Base-by-base conservation (phyloP, 1,284 basidiomycete genomes). In the Ganoderma meredithae region DNA sequence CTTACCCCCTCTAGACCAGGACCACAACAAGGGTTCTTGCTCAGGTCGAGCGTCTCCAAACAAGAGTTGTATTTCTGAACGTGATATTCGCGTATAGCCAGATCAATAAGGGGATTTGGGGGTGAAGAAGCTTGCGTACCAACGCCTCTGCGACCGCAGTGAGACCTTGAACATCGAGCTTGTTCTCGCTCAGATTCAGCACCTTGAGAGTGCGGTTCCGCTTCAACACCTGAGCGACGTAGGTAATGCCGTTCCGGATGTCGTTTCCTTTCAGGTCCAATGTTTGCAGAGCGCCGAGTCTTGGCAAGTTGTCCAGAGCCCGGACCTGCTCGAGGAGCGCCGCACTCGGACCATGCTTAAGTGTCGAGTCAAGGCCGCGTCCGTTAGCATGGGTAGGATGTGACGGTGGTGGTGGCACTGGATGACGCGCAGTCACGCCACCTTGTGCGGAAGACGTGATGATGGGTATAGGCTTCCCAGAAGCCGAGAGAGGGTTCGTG, bases 141-240 rank as follows among this genome's bases (percentile, higher is more conserved):
- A 99, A 81, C 15, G 96, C 94, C 79, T 99, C 97, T 0, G 96
- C 96, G 15, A 99, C 84, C 0, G 87, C 83, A 0, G 93, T 89
- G 15, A 99, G 84, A 58, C 95, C 95, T 9, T 87, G 82, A 1
- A 95, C 86, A 68, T 97, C 96, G 25, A 99, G 89, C 78, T 93
- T 95, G 80, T 99, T 99, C 77, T 99, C 96, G 76, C 93, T 93
- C 60, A 99, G 81, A 78, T 98, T 99, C 40, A 98, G 86, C 15
- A 98, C 93, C 78, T 97, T 97, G 47, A 99, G 84, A 1, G 97
- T 99, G 39, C 96, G 86, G 79, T 99, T 99, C 53, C 97, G 90
- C 79, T 98, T 99, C 70, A 99, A 83, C 0, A 98, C 97, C 80
- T 98, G 96, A 0, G 96, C 93, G 52, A 99, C 89, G 78, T 98